Base-by-base conservation (phyloP, 2,329 filamentous ascomycete species). In the Fusarium domesticum region DNA sequence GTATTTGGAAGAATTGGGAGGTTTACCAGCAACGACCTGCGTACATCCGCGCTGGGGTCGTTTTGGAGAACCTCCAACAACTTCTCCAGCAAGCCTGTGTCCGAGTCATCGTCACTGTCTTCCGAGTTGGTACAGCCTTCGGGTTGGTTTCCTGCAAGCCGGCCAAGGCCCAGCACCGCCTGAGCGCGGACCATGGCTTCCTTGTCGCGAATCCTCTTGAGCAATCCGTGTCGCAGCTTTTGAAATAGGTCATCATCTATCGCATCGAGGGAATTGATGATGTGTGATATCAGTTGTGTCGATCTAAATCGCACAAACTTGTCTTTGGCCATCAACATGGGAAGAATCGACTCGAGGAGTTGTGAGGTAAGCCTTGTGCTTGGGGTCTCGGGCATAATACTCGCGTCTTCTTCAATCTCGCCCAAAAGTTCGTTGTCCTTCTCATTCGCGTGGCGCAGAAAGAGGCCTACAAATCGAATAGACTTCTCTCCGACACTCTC, bases 161-260 rank as follows among this genome's bases (percentile, higher is more conserved):
- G 80, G 6, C 89, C 88, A n/a, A 98, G 76, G 5, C 91, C 92
- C 50, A 96, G 76, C 1, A 96, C 89, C 6, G 93, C 93, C 65
- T 98, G 93, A 6, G 93, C 84, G 47, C 93, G 83, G 7, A 98
- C 89, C 64, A 91, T 87, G 6, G 90, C 81, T 64, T 98, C 93
- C 68, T 96, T 97, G 69, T 98, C 93, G 54, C 89, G 83, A 39
- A 97, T 85, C 25, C 93, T 80, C 68, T 87, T 95, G 35, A 95
- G 71, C 30, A 98, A 73, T 0, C 85, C 87, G 41, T 88, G 78
- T 40, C 89, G 81, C 48, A 97, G 75, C 47, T 89, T 80, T 57
- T 90, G 83, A 64, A 95, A 98, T 10, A 96, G 70, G 37, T 93
- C 89, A 63, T 96, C 90, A 59, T 97, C 93, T 57, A 97, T 89